These are phyloP conservation scores for Basidiobolus heterosporus DNA, from an alignment of 371 early-diverging fungal species.

Conservation along the genomic window DNA sequence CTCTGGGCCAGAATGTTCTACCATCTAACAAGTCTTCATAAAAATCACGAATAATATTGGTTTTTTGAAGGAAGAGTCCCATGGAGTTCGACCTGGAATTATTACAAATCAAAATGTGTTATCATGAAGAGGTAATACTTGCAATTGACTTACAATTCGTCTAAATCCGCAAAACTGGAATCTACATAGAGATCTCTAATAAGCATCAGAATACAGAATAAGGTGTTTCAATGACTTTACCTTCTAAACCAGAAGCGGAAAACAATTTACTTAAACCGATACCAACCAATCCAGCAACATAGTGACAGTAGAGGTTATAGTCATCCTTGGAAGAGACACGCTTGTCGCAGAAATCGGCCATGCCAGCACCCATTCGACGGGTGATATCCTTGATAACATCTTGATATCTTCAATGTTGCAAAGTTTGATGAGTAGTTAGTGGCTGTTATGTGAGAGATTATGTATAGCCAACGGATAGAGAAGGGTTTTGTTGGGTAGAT, in stretches of 20 bases:
- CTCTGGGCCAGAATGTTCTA: constrained; percentile 85
- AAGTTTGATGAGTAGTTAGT: too few species aligned
- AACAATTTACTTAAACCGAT: constrained; percentile 83
- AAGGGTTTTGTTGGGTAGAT: too few species aligned
- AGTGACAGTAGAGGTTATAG: constrained; percentile 91
- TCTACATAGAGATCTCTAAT: constrained; percentile 1
- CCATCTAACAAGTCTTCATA: constrained; percentile 77
- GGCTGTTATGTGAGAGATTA: background rate
- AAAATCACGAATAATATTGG: constrained; percentile 88
- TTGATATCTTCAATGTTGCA: constrained; percentile 56
- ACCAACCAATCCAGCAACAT: constrained; percentile 94
- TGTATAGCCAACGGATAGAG: background rate
- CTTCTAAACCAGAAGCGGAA: constrained; percentile 71
- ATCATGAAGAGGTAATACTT: background rate
- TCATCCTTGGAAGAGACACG: constrained; percentile 59
- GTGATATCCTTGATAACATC: constrained; percentile 79
- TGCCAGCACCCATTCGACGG: constrained; percentile 80
- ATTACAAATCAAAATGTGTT: constrained; percentile 1
- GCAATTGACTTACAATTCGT: constrained; percentile 4
- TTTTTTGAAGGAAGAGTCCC: constrained; percentile 92
- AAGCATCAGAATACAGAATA: background rate
- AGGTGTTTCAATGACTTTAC: constrained; percentile 1
- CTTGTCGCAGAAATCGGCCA: constrained; percentile 71
- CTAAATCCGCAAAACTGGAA: constrained; percentile 1
- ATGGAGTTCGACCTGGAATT: constrained; percentile 57